Conservation (phyloP, 192 early-diverging fungal species). For the Coemansia sp. region DNA sequence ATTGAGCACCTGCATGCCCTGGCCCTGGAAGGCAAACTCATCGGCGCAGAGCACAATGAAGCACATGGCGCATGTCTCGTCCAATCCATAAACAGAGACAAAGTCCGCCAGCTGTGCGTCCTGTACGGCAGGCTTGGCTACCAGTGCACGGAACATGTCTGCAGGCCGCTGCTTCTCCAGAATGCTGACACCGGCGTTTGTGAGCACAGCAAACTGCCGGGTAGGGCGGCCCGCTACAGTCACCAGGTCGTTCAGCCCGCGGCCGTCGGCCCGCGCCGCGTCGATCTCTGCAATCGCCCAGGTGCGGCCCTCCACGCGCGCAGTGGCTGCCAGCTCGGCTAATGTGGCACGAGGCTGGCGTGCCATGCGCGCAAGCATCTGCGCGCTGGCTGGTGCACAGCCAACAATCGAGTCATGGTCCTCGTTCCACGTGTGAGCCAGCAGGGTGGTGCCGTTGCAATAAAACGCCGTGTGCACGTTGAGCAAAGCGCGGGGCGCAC, state of each 20-base stretch:
- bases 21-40: conserved; percentile 1
- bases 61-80: conserved; percentile 85
- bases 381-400: conserved; percentile 62
- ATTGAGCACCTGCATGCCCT: conserved; percentile 25
- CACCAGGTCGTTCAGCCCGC: conserved; percentile 61
- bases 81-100: conserved; percentile 56
- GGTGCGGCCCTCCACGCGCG: conserved; percentile 73
- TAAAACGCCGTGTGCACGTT: conserved; percentile 67
- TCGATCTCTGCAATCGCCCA: conserved; percentile 71
- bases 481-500: conserved; percentile 8
- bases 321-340: conserved; percentile 48
- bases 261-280: conserved; percentile 11
- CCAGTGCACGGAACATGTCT: conserved; percentile 64
- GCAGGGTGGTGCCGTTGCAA: conserved; percentile 61
- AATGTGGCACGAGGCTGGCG: conserved; percentile 38
- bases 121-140: conserved; percentile 46
- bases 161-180: conserved; percentile 74
- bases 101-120: conserved; percentile 50
- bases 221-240: conserved; percentile 55
- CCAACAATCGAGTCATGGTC: conserved; percentile 67
- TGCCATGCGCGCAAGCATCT: conserved; percentile 34
- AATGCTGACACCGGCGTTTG: conserved; percentile 67
- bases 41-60: conserved; percentile 63
- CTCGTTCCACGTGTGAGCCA: conserved; percentile 63
- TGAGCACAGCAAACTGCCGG: conserved; percentile 69